phyloP scores from a whole-genome alignment of 2,329 filamentous ascomycete genomes.

The Colletotrichum destructivum region DNA sequence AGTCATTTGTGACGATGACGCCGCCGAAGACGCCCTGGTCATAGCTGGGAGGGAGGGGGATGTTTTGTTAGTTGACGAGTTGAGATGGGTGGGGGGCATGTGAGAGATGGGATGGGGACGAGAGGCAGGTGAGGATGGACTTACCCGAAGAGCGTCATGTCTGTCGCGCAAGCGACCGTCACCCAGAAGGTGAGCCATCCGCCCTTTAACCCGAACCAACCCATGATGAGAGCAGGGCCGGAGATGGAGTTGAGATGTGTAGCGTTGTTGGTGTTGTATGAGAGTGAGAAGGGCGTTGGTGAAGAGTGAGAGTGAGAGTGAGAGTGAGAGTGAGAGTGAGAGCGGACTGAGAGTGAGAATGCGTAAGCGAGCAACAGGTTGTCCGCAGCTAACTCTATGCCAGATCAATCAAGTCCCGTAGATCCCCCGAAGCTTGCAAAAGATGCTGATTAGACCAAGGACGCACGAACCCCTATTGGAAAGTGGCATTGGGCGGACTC shows the following conservation, averaged over 20 bases:
- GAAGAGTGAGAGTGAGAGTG: neutral
- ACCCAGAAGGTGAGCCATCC: slow-evolving; percentile 42
- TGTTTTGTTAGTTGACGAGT: neutral
- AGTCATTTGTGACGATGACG: slow-evolving; percentile 63
- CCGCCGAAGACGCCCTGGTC: slow-evolving; percentile 66
- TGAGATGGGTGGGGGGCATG: neutral
- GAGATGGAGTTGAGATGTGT: too few species aligned
- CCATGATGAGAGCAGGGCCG: slow-evolving; percentile 16
- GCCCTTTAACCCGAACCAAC: slow-evolving; percentile 38
- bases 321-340: too few species aligned
- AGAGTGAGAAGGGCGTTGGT: neutral
- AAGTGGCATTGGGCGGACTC: neutral
- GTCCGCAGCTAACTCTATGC: neutral
- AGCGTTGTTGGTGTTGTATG: neutral
- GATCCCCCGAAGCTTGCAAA: slow-evolving; percentile 10
- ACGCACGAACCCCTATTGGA: too few species aligned
- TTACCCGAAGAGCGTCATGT: slow-evolving; percentile 49
- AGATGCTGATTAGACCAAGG: slow-evolving; percentile 9
- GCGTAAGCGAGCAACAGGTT: too few species aligned
- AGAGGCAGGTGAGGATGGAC: slow-evolving; percentile 9
- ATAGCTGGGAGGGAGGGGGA: slow-evolving; percentile 50
- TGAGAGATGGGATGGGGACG: neutral
- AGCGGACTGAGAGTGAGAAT: too few species aligned
- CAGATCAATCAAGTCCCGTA: neutral
- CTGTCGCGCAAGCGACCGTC: slow-evolving; percentile 43